Conservation (phyloP, 2,329 filamentous ascomycete genomes). For the Apiospora malaysiana region DNA sequence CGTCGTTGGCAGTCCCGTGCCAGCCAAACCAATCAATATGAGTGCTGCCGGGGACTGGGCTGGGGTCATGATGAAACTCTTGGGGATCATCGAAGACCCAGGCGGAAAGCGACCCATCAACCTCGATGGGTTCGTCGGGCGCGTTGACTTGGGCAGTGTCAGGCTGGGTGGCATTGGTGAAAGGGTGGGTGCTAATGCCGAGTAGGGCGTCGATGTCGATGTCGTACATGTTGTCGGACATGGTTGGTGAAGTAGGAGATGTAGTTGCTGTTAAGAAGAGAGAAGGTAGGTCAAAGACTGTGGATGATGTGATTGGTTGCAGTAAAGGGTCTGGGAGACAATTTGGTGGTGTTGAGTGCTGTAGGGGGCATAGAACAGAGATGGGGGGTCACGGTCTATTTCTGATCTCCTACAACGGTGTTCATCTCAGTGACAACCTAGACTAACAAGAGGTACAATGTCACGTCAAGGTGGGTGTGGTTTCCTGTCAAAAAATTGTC, state of each 20-base stretch:
- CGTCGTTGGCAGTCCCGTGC: neutral
- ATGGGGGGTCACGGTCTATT: neutral
- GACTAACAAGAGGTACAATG: constrained; percentile 1
- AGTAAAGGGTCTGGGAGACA: neutral
- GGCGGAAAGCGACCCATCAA: neutral
- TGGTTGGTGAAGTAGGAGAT: neutral
- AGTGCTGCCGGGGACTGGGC: neutral
- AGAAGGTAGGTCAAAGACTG: neutral
- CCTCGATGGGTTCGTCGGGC: neutral
- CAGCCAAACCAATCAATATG: neutral
- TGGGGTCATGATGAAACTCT: neutral
- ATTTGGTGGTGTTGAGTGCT: neutral
- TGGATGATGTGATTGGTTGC: neutral
- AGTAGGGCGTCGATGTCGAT: neutral
- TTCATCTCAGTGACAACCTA: neutral
- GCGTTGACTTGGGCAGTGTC: neutral
- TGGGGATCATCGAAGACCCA: neutral
- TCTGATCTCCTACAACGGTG: neutral
- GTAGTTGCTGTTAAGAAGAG: neutral
- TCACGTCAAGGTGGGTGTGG: neutral
- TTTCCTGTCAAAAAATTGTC: neutral
- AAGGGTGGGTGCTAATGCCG: neutral
- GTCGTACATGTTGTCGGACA: neutral
- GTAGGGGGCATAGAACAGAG: neutral
- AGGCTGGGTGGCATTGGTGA: neutral